Evolutionary conservation across 2,329 filamentous ascomycete genomes (phyloP).

Genomic region (Fusarium humuli): DNA sequence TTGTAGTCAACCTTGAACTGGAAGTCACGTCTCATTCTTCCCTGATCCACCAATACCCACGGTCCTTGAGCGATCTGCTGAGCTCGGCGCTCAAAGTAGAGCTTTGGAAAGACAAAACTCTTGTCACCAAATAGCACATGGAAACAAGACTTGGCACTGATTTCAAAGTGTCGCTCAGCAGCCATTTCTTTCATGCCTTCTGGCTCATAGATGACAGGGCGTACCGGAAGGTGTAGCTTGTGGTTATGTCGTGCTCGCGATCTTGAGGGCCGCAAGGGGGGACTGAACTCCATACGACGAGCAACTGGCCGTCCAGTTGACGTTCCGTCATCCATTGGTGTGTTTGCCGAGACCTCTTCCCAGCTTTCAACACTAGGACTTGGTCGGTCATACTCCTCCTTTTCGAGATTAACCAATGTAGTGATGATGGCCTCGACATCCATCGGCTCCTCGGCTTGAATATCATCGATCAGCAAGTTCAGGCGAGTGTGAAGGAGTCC

Average conservation of each 20-base stretch:
- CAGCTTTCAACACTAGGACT: conserved; percentile 88
- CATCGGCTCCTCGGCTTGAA: conserved; percentile 77
- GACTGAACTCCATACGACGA: conserved; percentile 51
- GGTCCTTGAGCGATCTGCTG: conserved; percentile 86
- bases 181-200: conserved; percentile 81
- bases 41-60: conserved; percentile 79
- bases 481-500: conserved; percentile 84
- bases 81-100: conserved; percentile 86
- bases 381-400: conserved; percentile 64
- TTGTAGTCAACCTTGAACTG: conserved; percentile 78
- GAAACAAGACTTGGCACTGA: conserved; percentile 94
- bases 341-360: conserved; percentile 79
- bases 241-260: conserved; percentile 58
- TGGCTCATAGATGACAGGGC: conserved; percentile 86
- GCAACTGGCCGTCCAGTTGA: conserved; percentile 52
- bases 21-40: conserved; percentile 81
- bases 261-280: conserved; percentile 52
- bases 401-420: conserved; percentile 80
- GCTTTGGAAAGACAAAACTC: conserved; percentile 90
- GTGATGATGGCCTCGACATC: conserved; percentile 77
- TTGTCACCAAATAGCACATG: conserved; percentile 97
- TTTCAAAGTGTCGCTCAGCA: conserved; percentile 85
- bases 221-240: conserved; percentile 84
- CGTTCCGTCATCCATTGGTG: conserved; percentile 69
- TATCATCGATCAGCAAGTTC: conserved; percentile 85